A percentile compares a stretch with the other conserved stretches of the same genome.
Evolutionary conservation across 2,329 filamentous ascomycete genomes (phyloP).

Genomic region (Fusarium albosuccineum): DNA sequence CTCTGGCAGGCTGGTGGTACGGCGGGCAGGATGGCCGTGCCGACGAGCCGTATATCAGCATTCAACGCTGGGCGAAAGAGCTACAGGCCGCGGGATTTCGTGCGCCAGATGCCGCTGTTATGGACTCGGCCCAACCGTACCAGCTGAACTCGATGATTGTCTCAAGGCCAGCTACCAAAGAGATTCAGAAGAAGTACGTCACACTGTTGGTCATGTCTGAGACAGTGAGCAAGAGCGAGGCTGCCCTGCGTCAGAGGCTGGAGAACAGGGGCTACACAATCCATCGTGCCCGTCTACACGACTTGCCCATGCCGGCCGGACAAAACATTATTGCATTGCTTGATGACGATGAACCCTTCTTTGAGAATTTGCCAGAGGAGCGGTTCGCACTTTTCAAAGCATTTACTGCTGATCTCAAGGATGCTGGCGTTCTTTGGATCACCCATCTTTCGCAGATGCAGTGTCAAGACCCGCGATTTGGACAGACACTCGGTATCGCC

Average conservation of each 20-base stretch:
- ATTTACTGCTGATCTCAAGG: conserved; percentile 3
- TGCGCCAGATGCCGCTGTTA: conserved; percentile 16
- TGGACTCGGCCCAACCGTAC: conserved; percentile 33
- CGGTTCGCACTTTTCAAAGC: conserved; percentile 31
- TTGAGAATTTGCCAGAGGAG: conserved; percentile 38
- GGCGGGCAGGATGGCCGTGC: conserved; percentile 46
- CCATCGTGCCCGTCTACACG: no score
- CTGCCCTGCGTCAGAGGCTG: no score
- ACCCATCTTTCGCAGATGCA: conserved; percentile 45
- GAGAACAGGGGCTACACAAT: no score
- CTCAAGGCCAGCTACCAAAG: conserved; percentile 1
- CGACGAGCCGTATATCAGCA: conserved; percentile 44
- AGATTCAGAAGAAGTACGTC: no score
- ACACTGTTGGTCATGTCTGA: no score
- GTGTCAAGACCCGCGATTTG: conserved; percentile 46
- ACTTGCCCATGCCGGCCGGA: neutral
- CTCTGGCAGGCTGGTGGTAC: conserved; percentile 53
- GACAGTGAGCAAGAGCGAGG: no score
- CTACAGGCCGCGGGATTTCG: conserved; percentile 46
- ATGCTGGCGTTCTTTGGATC: conserved; percentile 48
- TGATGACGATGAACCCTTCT: conserved; percentile 45
- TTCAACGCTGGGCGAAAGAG: conserved; percentile 45
- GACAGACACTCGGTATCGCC: conserved; percentile 46
- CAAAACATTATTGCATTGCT: conserved; percentile 47
- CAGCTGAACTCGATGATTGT: conserved; percentile 29